Percentiles rank a stretch among this genome's conserved stretches.
phyloP scores from a whole-genome alignment of 306 rosid genomes.

The Acacia melanoxylon region DNA sequence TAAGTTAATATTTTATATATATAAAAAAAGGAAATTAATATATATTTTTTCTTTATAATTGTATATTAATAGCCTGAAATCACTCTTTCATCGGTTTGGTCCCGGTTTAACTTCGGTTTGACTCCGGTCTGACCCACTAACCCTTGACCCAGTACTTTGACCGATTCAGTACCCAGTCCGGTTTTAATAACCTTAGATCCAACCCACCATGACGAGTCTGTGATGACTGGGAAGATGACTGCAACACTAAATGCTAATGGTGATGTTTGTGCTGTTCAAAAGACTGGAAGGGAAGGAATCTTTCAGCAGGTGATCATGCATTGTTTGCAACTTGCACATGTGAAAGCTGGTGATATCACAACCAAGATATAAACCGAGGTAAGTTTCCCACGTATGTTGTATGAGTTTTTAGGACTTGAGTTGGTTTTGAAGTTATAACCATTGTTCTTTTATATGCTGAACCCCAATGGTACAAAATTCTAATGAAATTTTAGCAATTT shows the following conservation, averaged over 20 bases:
- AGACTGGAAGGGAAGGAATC: constrained; percentile 85
- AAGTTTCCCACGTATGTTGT: constrained; percentile 38
- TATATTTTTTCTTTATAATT: too few relatives aligned
- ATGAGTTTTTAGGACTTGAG: background rate
- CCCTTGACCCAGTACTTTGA: too few relatives aligned
- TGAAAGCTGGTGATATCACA: background rate
- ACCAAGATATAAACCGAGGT: constrained; percentile 60
- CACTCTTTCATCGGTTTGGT: too few relatives aligned
- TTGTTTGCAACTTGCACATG: constrained; percentile 81
- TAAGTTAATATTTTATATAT: too few relatives aligned
- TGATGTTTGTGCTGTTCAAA: constrained; percentile 91
- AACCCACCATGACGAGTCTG: constrained; percentile 80
- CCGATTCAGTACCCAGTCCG: too few relatives aligned
- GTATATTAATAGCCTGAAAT: too few relatives aligned
- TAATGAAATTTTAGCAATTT: background rate
- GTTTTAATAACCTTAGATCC: too few relatives aligned
- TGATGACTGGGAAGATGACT: constrained; percentile 93
- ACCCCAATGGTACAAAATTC: background rate
- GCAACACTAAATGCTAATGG: constrained; percentile 78
- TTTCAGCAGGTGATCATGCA: constrained; percentile 69
- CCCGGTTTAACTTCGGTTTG: too few relatives aligned
- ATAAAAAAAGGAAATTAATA: too few relatives aligned
- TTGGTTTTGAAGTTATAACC: background rate
- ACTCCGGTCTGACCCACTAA: too few relatives aligned
- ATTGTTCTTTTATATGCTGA: constrained; percentile 21